Evolutionary conservation across 257 asterid genomes (phyloP).

Genomic region (Euphrasia confusa): DNA sequence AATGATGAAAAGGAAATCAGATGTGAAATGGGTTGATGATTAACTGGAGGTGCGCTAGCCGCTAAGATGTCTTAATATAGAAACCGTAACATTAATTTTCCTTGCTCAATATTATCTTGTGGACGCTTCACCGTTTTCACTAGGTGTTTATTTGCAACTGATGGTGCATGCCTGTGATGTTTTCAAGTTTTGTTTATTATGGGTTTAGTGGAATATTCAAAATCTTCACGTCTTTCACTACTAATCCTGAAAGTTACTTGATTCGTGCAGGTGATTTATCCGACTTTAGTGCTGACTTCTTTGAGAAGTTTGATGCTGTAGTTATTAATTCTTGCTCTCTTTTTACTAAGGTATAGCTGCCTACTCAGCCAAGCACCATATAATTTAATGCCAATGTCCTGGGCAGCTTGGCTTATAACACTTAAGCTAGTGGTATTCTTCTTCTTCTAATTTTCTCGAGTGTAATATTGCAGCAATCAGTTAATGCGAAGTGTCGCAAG

Average conservation of each 20-base stretch:
- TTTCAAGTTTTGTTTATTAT: constrained; percentile 12
- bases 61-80: neutral
- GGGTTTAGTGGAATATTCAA: neutral
- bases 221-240: constrained; percentile 3
- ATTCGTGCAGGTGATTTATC: constrained; percentile 44
- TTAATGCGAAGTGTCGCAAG: constrained; percentile 87
- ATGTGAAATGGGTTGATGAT: neutral
- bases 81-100: neutral
- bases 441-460: constrained; percentile 9
- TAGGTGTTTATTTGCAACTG: neutral
- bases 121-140: neutral
- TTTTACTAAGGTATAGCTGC: constrained; percentile 42
- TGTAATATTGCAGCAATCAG: constrained; percentile 55
- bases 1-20: neutral
- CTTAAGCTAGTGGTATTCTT: neutral
- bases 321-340: constrained; percentile 51
- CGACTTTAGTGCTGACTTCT: constrained; percentile 42
- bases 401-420: constrained; percentile 4
- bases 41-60: neutral
- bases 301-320: constrained; percentile 55
- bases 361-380: constrained; percentile 15
- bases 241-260: constrained; percentile 15
- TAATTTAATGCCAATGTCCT: neutral
- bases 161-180: constrained; percentile 2
- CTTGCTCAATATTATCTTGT: neutral